Evolutionary conservation across 129 eudicot species (phyloP), one percentile per base, ranked within the genome.

Genomic region (Flaveria brownii): DNA sequence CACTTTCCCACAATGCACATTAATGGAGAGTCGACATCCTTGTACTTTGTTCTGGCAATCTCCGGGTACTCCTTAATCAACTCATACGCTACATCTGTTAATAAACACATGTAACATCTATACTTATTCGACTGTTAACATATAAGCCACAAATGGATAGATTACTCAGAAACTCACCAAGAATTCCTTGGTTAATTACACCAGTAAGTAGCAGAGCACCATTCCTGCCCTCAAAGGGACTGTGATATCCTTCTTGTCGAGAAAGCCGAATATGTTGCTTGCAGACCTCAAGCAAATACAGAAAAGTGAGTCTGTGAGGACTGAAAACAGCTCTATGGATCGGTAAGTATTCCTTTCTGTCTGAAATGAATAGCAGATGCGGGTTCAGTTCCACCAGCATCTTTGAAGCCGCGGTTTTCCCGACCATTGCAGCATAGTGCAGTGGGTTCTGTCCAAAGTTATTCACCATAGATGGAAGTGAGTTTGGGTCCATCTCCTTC

Each of bases 371-470:
- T 25, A 81, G 46, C 73, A 80, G 72, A 47, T 46, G 17, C 0
- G 87, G 77, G 71, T 80, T 76, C 55, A 28, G 69, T 7, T 56
- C 56, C 30, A 80, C 84, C 51, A 84, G 61, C 71, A 80, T 22
- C 18, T 39, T 70, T 12, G 83, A 83, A 20, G 86, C 86, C 25
- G 55, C 15, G 3, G 30, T 41, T 41, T 83, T 61, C 22, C 78
- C 87, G 15, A 61, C 51, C 41, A 16, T 64, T 8, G 87, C 87
- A 14, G 82, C 84, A 15, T 7, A 3, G 60, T 52, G 76, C 23
- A 80, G 76, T 18, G 84, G 70, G 1, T 75, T 84, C 14, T 33
- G 6, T 9, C 67, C 41, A 11, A 3, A 0, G 12, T 30, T 30
- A 28, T 23, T 56, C 5, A 25, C 46, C 46, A 69, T 12, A 62